A percentile compares a stretch with the other conserved stretches of the same genome.
These are phyloP conservation scores for Gaertneriomyces semiglobifer DNA, from an alignment of 192 early-diverging fungal genomes.

Conservation along the genomic window DNA sequence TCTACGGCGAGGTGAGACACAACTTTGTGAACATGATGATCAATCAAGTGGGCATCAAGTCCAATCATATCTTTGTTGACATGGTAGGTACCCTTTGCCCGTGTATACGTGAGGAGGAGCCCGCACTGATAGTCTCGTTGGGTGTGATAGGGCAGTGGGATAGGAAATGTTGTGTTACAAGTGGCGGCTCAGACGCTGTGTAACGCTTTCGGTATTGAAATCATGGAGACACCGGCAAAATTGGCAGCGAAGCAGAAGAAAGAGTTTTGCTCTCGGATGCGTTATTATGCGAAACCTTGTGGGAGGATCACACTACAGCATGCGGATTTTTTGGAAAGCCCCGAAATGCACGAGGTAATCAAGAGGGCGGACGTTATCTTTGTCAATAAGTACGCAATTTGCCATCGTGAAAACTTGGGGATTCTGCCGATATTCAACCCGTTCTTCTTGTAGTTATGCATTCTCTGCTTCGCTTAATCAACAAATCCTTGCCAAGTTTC, in stretches of 20 bases:
- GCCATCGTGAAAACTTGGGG: background rate
- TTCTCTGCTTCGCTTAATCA: conserved; percentile 86
- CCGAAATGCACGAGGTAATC: conserved; percentile 65
- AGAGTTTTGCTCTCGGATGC: conserved; percentile 83
- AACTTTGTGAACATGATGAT: conserved; percentile 83
- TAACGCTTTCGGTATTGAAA: conserved; percentile 81
- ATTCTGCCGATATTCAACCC: background rate
- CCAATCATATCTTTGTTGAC: conserved; percentile 81
- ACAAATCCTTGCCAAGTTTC: conserved; percentile 72
- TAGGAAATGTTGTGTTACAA: conserved; percentile 96
- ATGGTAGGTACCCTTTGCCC: conserved; percentile 45
- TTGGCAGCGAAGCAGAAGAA: conserved; percentile 73
- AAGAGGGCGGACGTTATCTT: conserved; percentile 84
- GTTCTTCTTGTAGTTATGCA: conserved; percentile 57
- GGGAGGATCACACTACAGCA: conserved; percentile 62
- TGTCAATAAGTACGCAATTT: conserved; percentile 71
- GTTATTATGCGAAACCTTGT: conserved; percentile 46
- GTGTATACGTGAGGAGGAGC: background rate
- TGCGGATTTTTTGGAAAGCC: conserved; percentile 83
- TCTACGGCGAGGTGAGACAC: conserved; percentile 93
- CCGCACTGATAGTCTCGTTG: conserved; percentile 4
- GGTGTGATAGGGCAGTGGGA: conserved; percentile 62
- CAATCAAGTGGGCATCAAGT: conserved; percentile 57
- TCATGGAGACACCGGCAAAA: conserved; percentile 78
- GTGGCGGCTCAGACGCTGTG: conserved; percentile 87